These are phyloP conservation scores for Cupressus sempervirens DNA, from an alignment of 75 land plant species.

Conservation along the genomic window DNA sequence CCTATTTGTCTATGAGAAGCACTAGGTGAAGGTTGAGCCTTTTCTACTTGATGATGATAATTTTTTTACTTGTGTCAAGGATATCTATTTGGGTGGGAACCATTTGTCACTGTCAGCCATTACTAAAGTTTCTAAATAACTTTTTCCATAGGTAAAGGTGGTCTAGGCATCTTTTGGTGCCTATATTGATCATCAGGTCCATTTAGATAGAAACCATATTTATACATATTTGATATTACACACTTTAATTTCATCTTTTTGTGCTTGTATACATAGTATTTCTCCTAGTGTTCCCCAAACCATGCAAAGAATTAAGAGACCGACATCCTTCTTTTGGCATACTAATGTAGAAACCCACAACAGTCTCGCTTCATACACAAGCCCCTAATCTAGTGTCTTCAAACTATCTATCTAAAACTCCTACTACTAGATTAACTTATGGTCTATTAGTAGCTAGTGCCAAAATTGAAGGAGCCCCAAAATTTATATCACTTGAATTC, in stretches of 20 bases:
- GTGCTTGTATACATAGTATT: conserved; percentile 97
- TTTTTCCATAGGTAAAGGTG: no score
- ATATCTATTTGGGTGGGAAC: no score
- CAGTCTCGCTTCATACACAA: conserved; percentile 98
- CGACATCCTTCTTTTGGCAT: conserved; percentile 92
- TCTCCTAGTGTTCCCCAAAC: conserved; percentile 94
- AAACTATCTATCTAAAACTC: conserved; percentile 95
- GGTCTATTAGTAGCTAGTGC: background rate
- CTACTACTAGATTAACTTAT: conserved; percentile 21
- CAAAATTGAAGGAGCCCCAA: conserved; percentile 8
- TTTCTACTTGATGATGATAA: no score
- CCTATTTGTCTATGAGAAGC: no score
- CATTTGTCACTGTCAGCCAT: conserved; percentile 42
- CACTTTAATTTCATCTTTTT: conserved; percentile 95
- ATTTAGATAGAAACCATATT: no score
- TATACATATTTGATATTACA: no score
- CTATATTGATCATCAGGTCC: no score
- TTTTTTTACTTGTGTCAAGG: no score
- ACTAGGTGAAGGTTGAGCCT: no score
- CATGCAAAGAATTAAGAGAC: conserved; percentile 83
- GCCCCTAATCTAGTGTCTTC: conserved; percentile 93
- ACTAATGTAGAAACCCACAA: conserved; percentile 95
- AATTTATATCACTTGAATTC: background rate
- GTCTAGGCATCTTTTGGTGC: no score
- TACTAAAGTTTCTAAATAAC: no score